Evolutionary conservation across 768 basidiomycete species (phyloP).

Genomic region (Leccinum uliginosum): DNA sequence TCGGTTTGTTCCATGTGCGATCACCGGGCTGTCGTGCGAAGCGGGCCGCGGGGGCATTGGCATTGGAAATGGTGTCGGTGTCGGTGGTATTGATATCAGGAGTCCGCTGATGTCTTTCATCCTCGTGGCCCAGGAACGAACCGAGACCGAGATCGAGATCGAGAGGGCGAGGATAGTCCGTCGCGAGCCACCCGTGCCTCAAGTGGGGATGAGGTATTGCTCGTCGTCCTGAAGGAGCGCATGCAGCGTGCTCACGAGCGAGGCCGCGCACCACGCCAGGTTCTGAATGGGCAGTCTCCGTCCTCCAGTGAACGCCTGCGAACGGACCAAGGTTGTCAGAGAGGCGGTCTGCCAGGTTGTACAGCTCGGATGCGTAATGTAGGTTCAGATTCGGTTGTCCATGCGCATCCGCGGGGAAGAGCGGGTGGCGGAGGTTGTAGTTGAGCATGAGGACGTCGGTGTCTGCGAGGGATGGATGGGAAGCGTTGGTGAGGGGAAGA

Average conservation of each 20-base stretch:
- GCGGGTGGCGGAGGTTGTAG: slow-evolving; percentile 47
- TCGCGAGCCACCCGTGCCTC: slow-evolving; percentile 50
- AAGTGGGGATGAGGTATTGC: slow-evolving; percentile 21
- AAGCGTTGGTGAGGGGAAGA: slow-evolving; percentile 9
- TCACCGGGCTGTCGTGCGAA: not conserved
- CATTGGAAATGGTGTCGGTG: not conserved
- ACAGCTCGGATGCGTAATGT: slow-evolving; percentile 42
- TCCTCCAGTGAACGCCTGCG: slow-evolving; percentile 54
- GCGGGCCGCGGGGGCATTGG: not conserved
- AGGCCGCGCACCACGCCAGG: slow-evolving; percentile 46
- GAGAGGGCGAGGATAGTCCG: slow-evolving; percentile 42
- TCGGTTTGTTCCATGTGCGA: slow-evolving; percentile 29
- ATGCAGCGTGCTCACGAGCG: slow-evolving; percentile 42
- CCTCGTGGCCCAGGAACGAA: not conserved
- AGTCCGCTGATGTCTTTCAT: not conserved
- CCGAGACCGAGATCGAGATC: not conserved
- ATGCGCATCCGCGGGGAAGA: slow-evolving; percentile 27
- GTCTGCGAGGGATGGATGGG: slow-evolving; percentile 20
- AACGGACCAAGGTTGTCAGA: slow-evolving; percentile 35
- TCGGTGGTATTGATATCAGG: not conserved
- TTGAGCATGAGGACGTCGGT: slow-evolving; percentile 48
- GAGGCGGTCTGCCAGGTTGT: slow-evolving; percentile 37
- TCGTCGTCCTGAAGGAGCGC: slow-evolving; percentile 31
- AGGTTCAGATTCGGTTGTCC: slow-evolving; percentile 16
- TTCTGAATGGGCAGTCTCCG: slow-evolving; percentile 45